These are phyloP conservation scores for Terana coerulea DNA, from an alignment of 768 basidiomycete genomes.

Conservation along the genomic window DNA sequence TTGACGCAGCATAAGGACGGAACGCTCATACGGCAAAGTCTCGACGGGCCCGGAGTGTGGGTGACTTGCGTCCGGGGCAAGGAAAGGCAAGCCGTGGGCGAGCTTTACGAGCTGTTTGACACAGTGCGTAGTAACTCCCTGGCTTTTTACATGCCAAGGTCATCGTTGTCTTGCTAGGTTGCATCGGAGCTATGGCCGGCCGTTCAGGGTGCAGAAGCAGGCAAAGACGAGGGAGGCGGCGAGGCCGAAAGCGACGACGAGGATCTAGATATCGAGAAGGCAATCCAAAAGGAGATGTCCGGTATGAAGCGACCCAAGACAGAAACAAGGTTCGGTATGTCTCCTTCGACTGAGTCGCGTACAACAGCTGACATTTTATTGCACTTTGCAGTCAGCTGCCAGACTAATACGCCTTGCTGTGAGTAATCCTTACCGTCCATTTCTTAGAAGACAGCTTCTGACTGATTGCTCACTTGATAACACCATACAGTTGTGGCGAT, in stretches of 20 bases:
- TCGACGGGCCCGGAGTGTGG: constrained; percentile 86
- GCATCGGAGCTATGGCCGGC: constrained; percentile 70
- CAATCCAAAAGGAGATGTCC: constrained; percentile 68
- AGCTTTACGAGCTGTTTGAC: constrained; percentile 77
- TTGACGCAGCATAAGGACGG: constrained; percentile 49
- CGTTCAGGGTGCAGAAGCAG: constrained; percentile 16
- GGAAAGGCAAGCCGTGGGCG: constrained; percentile 73
- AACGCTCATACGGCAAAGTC: constrained; percentile 53
- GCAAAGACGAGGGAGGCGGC: constrained; percentile 6
- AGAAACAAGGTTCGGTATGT: constrained; percentile 64
- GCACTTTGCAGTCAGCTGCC: constrained; percentile 61
- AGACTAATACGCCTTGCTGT: constrained; percentile 81
- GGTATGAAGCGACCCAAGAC: constrained; percentile 63
- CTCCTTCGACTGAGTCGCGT: not conserved
- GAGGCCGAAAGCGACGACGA: constrained; percentile 31
- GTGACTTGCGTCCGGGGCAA: constrained; percentile 83
- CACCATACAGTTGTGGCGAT: constrained; percentile 66
- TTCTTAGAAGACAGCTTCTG: not conserved
- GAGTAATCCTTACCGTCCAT: constrained; percentile 15
- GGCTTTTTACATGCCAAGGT: not conserved
- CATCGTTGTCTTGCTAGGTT: constrained; percentile 41
- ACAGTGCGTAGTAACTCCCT: constrained; percentile 56
- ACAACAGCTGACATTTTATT: not conserved
- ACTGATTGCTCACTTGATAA: not conserved
- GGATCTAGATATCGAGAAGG: constrained; percentile 58